phyloP scores from a whole-genome alignment of 495 filamentous ascomycete species.

The Xylaria acuta region DNA sequence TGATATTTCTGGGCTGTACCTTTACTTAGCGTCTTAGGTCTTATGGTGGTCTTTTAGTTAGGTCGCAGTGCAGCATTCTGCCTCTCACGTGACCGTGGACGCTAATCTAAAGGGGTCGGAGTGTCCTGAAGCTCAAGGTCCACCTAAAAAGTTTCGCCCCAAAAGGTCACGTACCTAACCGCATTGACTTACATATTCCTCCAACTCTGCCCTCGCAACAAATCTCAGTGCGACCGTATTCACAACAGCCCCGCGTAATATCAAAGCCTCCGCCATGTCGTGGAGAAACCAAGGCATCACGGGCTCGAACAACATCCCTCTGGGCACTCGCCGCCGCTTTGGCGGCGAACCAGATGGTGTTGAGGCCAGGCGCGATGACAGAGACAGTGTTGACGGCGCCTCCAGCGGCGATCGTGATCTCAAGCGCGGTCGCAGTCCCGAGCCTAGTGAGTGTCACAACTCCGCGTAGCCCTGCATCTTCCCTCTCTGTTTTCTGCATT shows the following conservation, averaged over 20 bases:
- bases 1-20: neutral
- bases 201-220: neutral
- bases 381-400: constrained; percentile 39
- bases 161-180: constrained; percentile 18
- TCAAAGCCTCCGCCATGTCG: constrained; percentile 64
- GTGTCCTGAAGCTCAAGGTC: neutral
- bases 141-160: constrained; percentile 18
- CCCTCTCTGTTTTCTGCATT: neutral
- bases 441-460: constrained; percentile 44
- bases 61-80: neutral
- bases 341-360: constrained; percentile 68
- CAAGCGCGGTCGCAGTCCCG: constrained; percentile 60
- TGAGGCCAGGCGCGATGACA: constrained; percentile 32
- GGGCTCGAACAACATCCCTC: constrained; percentile 96
- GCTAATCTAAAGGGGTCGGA: neutral
- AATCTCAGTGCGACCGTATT: neutral
- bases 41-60: neutral
- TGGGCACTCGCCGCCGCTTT: constrained; percentile 87
- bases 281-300: constrained; percentile 97
- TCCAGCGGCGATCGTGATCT: constrained; percentile 81
- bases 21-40: neutral
- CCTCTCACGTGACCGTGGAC: neutral
- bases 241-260: neutral
- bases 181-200: constrained; percentile 11
- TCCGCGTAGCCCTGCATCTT: neutral